Evolutionary conservation across 2,329 filamentous ascomycete genomes (phyloP).

Genomic region (Clonostachys rosea): DNA sequence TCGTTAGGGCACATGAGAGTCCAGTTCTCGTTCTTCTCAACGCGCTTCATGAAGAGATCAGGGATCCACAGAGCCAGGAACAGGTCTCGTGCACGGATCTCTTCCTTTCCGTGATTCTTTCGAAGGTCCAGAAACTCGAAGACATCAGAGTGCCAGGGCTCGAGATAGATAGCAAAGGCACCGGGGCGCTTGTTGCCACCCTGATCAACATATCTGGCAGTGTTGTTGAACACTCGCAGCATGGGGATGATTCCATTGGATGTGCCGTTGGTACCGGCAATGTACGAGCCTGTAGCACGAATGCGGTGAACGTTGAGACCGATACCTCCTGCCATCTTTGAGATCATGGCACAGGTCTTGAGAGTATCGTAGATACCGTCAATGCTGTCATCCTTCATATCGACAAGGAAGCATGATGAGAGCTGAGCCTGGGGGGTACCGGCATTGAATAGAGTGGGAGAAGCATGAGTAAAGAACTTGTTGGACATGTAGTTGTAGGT

Average conservation of each 20-base stretch:
- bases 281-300: constrained; percentile 95
- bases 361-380: constrained; percentile 98
- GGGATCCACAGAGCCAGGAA: constrained; percentile 99
- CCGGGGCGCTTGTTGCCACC: constrained; percentile 98
- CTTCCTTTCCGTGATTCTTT: constrained; percentile 99
- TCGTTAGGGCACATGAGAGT: constrained; percentile 98
- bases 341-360: constrained; percentile 99
- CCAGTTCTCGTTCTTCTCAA: constrained; percentile 95
- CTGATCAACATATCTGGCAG: constrained; percentile 96
- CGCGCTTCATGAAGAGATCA: constrained; percentile 99
- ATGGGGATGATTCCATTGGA: constrained; percentile 97
- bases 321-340: constrained; percentile 98
- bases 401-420: constrained; percentile 97
- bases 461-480: constrained; percentile 98
- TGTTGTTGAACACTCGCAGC: constrained; percentile 99
- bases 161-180: constrained; percentile 97
- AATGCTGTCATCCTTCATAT: constrained; percentile 99
- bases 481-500: constrained; percentile 99
- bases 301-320: constrained; percentile 96
- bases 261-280: constrained; percentile 94
- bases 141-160: constrained; percentile 98
- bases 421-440: constrained; percentile 92
- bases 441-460: constrained; percentile 95
- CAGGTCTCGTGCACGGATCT: constrained; percentile 91
- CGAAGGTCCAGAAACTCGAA: constrained; percentile 96